phyloP scores from a whole-genome alignment of 108 stramenopile genomes.

The Pseudonitzschia multiseries region DNA sequence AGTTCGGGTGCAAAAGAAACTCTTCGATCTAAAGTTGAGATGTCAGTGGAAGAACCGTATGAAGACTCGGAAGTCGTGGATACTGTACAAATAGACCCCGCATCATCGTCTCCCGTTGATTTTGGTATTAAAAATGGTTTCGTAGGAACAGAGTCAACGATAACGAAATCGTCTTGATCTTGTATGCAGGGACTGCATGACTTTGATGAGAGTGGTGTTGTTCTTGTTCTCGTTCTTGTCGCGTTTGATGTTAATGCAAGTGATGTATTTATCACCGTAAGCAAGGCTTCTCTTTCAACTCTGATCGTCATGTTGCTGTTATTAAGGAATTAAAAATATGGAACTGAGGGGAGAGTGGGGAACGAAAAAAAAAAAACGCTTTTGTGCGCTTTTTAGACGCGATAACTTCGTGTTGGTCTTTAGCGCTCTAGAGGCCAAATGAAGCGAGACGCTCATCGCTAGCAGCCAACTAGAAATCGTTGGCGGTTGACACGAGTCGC shows the following conservation, averaged over 20 bases:
- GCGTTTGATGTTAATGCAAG: constrained; percentile 32
- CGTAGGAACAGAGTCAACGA: constrained; percentile 31
- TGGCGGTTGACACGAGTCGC: constrained; percentile 20
- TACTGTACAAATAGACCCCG: constrained; percentile 49
- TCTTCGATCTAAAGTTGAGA: constrained; percentile 37
- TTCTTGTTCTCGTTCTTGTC: constrained; percentile 15
- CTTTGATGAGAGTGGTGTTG: constrained; percentile 8
- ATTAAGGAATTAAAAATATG: not conserved
- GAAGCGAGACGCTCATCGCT: constrained; percentile 4
- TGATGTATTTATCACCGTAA: constrained; percentile 39
- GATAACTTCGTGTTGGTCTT: not conserved
- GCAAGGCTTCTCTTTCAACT: constrained; percentile 71
- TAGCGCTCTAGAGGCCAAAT: no score
- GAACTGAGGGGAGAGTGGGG: not conserved
- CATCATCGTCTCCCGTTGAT: constrained; percentile 28
- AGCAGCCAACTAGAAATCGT: not conserved
- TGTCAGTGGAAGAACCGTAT: constrained; percentile 23
- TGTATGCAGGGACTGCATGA: constrained; percentile 17
- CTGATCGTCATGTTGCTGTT: constrained; percentile 62
- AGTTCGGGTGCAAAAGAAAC: constrained; percentile 67
- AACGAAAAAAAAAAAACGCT: not conserved
- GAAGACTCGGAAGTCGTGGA: constrained; percentile 47
- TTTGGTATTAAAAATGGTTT: constrained; percentile 11
- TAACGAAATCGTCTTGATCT: constrained; percentile 29
- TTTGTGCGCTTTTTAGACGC: constrained; percentile 2